Evolutionary conservation across 257 asterid species (phyloP).

Genomic region (Datura wrightii): DNA sequence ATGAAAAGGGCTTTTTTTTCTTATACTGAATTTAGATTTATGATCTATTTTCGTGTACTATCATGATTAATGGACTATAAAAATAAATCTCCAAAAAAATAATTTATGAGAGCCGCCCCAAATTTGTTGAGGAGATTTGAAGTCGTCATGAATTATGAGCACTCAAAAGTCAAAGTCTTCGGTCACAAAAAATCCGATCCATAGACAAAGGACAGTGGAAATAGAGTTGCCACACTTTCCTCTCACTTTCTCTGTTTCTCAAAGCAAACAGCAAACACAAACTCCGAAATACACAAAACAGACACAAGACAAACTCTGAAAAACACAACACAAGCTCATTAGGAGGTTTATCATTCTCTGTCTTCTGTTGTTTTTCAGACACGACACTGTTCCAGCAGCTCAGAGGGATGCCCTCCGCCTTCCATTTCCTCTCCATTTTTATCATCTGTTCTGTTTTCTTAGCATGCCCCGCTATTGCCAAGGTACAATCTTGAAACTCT

Average conservation of each 20-base stretch:
- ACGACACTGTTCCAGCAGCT: not conserved
- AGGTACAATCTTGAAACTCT: slow-evolving; percentile 24
- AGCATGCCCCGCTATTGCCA: not conserved
- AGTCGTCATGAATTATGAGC: not conserved
- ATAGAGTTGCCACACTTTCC: not conserved
- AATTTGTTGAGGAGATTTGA: no score
- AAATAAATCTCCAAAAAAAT: no score
- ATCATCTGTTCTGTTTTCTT: not conserved
- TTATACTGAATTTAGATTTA: no score
- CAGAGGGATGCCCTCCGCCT: not conserved
- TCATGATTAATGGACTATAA: no score
- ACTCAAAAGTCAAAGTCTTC: not conserved
- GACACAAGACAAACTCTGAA: not conserved
- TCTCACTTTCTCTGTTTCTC: not conserved
- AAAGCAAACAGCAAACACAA: not conserved
- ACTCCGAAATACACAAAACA: not conserved
- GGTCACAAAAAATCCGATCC: not conserved
- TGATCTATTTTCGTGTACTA: no score
- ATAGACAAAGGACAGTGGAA: not conserved
- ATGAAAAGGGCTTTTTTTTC: no score
- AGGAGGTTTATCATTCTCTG: not conserved
- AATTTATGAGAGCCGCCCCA: no score
- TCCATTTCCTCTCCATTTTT: not conserved
- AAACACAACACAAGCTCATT: not conserved
- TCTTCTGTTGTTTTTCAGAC: not conserved